Conservation (phyloP, 2,329 filamentous ascomycete species). For the Capronia americana region DNA sequence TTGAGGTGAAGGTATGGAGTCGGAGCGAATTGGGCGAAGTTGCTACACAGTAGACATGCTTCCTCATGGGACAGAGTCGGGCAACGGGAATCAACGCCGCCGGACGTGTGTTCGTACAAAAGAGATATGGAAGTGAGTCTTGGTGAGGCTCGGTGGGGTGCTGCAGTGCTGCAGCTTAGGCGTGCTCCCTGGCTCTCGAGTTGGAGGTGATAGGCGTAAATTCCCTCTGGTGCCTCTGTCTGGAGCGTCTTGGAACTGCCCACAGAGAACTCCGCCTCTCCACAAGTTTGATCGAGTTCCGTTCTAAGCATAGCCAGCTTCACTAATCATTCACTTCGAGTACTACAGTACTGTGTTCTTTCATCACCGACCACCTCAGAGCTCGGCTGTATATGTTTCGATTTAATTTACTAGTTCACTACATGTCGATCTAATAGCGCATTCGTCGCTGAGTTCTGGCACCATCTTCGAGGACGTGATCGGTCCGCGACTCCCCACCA, state of each 20-base stretch:
- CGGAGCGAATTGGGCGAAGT: conserved; percentile 1
- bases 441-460: neutral
- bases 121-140: neutral
- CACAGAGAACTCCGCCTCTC: conserved; percentile 1
- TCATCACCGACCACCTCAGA: conserved; percentile 7
- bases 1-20: neutral
- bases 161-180: neutral
- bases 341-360: conserved; percentile 14
- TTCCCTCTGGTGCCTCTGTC: neutral
- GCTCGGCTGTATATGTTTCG: neutral
- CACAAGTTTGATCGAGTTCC: conserved; percentile 12
- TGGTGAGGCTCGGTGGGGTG: neutral
- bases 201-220: neutral
- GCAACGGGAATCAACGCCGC: neutral
- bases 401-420: neutral
- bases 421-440: neutral
- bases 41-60: neutral
- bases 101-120: neutral
- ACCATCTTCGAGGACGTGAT: neutral
- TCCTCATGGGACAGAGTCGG: neutral
- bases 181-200: neutral
- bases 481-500: conserved; percentile 7
- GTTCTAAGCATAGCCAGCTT: conserved; percentile 1
- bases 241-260: neutral
- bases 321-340: neutral